Percentiles rank a stretch among this genome's conserved stretches.
These are phyloP conservation scores for Saccharomyces hybrid DNA, from an alignment of 1,139 yeast species.

Conservation along the genomic window DNA sequence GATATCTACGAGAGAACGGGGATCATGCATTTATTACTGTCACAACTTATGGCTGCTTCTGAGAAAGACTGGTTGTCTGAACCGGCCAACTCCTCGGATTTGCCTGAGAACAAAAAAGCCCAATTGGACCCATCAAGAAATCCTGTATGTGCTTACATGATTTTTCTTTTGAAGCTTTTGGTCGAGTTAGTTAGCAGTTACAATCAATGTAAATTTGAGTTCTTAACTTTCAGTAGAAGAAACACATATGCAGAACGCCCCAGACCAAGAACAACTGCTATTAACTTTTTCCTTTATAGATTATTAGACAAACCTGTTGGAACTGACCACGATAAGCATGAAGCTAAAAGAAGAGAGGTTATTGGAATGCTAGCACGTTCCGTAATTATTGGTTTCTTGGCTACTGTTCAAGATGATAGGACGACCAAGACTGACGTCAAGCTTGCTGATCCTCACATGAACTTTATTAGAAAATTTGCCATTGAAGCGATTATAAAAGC, in stretches of 20 bases:
- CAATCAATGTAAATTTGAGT: constrained; percentile 72
- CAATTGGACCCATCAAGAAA: constrained; percentile 35
- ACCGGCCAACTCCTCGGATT: constrained; percentile 23
- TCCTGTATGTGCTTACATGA: constrained; percentile 52
- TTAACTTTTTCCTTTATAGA: constrained; percentile 71
- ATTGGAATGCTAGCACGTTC: constrained; percentile 34
- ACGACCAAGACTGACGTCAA: constrained; percentile 41
- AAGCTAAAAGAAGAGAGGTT: constrained; percentile 31
- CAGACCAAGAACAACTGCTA: constrained; percentile 66
- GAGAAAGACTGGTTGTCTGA: constrained; percentile 45
- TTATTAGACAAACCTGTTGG: constrained; percentile 52
- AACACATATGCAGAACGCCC: constrained; percentile 33
- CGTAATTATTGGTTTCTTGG: constrained; percentile 51
- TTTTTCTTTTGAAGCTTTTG: constrained; percentile 59
- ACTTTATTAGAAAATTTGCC: constrained; percentile 64
- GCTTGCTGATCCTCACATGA: constrained; percentile 57
- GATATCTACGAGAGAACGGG: constrained; percentile 39
- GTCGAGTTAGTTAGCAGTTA: constrained; percentile 73
- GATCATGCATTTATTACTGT: constrained; percentile 51
- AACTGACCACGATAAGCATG: constrained; percentile 28
- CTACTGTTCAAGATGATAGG: constrained; percentile 42
- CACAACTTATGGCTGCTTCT: constrained; percentile 54
- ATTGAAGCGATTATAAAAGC: constrained; percentile 61
- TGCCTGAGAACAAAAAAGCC: constrained; percentile 26
- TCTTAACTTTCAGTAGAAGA: constrained; percentile 67